Percentiles rank a stretch among this genome's conserved stretches.
Evolutionary conservation across 139 green algal genomes (phyloP).

Genomic region (Chara braunii): DNA sequence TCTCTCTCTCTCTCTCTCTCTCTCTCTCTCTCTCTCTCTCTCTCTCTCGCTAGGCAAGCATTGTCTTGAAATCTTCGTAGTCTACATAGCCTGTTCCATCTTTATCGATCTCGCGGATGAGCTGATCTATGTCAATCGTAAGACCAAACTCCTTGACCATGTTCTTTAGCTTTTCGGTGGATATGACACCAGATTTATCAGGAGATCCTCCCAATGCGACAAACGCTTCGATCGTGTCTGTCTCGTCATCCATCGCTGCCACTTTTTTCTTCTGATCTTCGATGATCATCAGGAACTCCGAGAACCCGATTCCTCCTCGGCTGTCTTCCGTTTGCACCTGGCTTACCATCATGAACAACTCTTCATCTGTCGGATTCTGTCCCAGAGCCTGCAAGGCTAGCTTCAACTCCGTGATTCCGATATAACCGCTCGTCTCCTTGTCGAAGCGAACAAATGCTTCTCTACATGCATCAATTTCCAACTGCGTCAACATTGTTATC

Average conservation of each 20-base stretch:
- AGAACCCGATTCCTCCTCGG: slow-evolving; percentile 63
- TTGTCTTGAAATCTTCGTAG: slow-evolving; percentile 61
- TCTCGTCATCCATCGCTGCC: slow-evolving; percentile 46
- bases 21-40: too few relatives aligned
- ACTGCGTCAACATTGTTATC: background rate
- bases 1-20: too few relatives aligned
- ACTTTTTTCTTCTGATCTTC: slow-evolving; percentile 58
- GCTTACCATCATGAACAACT: slow-evolving; percentile 64
- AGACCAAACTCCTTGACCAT: slow-evolving; percentile 72
- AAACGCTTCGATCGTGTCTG: slow-evolving; percentile 72
- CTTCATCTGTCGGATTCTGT: slow-evolving; percentile 59
- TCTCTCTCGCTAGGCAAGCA: too few relatives aligned
- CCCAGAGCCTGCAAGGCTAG: slow-evolving; percentile 51
- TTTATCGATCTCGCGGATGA: slow-evolving; percentile 58
- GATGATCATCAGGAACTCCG: slow-evolving; percentile 68
- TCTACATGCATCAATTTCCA: slow-evolving; percentile 29
- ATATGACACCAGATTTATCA: slow-evolving; percentile 58
- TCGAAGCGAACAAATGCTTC: slow-evolving; percentile 35
- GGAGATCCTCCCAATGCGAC: slow-evolving; percentile 60
- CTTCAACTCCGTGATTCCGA: slow-evolving; percentile 60
- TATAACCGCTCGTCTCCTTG: slow-evolving; percentile 50
- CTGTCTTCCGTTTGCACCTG: slow-evolving; percentile 67
- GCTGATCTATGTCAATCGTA: slow-evolving; percentile 59
- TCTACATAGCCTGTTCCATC: slow-evolving; percentile 54
- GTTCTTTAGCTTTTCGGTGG: slow-evolving; percentile 53